phyloP scores from a whole-genome alignment of 108 stramenopile species.

The Conticribra weissflogii region DNA sequence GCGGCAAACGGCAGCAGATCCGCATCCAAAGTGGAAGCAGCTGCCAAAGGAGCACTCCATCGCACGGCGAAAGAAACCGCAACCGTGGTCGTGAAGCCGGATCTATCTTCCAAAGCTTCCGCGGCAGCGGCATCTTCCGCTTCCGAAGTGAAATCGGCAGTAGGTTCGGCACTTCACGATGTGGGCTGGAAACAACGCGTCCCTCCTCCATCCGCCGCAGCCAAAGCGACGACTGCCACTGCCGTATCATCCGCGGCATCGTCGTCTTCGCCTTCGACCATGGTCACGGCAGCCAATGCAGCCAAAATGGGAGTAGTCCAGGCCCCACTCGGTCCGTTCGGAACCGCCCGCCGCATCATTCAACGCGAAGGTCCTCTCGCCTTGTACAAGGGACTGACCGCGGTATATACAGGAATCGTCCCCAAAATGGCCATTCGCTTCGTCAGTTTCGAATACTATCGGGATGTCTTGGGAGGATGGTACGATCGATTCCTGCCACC shows the following conservation, averaged over 20 bases:
- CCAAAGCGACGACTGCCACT: constrained; percentile 6
- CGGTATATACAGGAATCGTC: constrained; percentile 94
- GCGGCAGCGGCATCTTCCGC: background rate
- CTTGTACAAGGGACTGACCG: constrained; percentile 98
- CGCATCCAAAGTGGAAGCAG: background rate
- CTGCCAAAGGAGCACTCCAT: background rate
- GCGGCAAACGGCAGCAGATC: background rate
- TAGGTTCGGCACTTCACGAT: constrained; percentile 16
- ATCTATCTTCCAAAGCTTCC: constrained; percentile 1
- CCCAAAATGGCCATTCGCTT: constrained; percentile 99
- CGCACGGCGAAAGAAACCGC: background rate
- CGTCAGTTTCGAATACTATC: constrained; percentile 89
- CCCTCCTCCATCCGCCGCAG: constrained; percentile 20
- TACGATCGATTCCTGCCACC: constrained; percentile 10
- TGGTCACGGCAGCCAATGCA: too few relatives aligned
- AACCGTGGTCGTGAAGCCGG: constrained; percentile 27
- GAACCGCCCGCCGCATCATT: constrained; percentile 86
- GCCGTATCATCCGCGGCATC: constrained; percentile 23
- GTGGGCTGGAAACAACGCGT: constrained; percentile 46
- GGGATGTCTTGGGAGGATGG: constrained; percentile 45
- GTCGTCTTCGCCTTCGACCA: too few relatives aligned
- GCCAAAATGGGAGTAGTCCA: constrained; percentile 23
- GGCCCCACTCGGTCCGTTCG: constrained; percentile 75
- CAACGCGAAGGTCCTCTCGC: constrained; percentile 91
- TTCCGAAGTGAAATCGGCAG: background rate